Percentiles rank a stretch among this genome's conserved stretches.
Evolutionary conservation across 2,329 filamentous ascomycete species (phyloP).

Genomic region (Emmonsiellopsis sp.): DNA sequence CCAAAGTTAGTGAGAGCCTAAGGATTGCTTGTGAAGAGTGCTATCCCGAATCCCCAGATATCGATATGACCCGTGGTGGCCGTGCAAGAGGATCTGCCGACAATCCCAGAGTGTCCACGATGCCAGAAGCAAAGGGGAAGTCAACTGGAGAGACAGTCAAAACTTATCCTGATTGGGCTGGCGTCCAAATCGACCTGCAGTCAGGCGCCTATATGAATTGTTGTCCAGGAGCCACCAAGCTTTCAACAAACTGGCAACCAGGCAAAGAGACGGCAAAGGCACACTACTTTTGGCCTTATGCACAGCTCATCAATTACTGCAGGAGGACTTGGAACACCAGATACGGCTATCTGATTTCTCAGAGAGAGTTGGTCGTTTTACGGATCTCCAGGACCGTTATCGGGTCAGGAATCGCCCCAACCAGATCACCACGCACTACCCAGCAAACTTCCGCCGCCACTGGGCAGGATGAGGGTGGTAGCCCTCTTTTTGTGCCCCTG

Average conservation of each 20-base stretch:
- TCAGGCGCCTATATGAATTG: neutral
- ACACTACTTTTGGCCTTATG: constrained; percentile 2
- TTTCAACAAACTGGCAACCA: constrained; percentile 3
- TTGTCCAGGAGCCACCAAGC: constrained; percentile 5
- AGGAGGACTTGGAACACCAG: constrained; percentile 2
- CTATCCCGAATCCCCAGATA: neutral
- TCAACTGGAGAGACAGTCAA: neutral
- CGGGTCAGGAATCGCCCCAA: constrained; percentile 3
- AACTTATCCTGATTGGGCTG: constrained; percentile 4
- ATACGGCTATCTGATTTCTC: constrained; percentile 8
- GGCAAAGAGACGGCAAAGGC: neutral
- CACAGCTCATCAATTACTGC: constrained; percentile 1
- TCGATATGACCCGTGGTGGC: constrained; percentile 6
- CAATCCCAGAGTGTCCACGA: neutral
- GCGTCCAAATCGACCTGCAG: neutral
- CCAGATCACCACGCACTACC: neutral
- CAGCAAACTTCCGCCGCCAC: too few species aligned
- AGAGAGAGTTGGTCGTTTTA: constrained; percentile 5
- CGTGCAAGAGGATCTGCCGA: neutral
- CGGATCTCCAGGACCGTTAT: constrained; percentile 4
- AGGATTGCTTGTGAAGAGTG: neutral
- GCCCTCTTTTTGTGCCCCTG: neutral
- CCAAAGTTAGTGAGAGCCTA: neutral
- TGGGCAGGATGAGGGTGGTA: neutral
- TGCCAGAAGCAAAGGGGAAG: neutral